Conservation (phyloP, 2,329 filamentous ascomycete genomes). For the Apiospora hydei region DNA sequence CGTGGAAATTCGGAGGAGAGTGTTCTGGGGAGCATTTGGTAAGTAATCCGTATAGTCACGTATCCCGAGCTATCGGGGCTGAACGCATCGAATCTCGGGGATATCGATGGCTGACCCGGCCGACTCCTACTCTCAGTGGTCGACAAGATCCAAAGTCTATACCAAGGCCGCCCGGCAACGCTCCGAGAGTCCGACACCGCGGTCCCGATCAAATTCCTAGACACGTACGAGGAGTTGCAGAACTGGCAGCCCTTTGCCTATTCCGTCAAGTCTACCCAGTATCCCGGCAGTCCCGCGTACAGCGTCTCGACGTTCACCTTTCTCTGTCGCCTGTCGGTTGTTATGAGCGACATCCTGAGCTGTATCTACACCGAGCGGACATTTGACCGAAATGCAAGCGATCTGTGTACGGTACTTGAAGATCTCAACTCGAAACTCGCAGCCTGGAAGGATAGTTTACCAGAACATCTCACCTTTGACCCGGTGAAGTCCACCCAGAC, state of each 20-base stretch:
- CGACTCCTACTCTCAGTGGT: conserved; percentile 30
- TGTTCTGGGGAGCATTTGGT: conserved; percentile 53
- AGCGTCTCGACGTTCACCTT: conserved; percentile 51
- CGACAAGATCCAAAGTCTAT: conserved; percentile 63
- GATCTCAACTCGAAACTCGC: conserved; percentile 49
- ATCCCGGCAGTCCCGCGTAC: conserved; percentile 43
- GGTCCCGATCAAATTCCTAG: conserved; percentile 55
- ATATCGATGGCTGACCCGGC: neutral
- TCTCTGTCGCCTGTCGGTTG: conserved; percentile 53
- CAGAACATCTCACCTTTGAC: conserved; percentile 50
- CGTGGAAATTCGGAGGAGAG: conserved; percentile 51
- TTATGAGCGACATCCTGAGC: conserved; percentile 54
- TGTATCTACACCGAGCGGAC: conserved; percentile 54
- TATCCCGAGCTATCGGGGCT: neutral
- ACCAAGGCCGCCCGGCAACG: conserved; percentile 59
- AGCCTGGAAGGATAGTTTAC: conserved; percentile 50
- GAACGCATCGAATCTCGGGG: too few species aligned
- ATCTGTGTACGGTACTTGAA: conserved; percentile 46
- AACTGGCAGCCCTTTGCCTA: conserved; percentile 56
- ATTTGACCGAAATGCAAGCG: conserved; percentile 43
- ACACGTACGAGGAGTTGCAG: conserved; percentile 61
- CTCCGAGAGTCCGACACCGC: conserved; percentile 54
- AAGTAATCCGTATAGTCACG: neutral
- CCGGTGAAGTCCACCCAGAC: conserved; percentile 37
- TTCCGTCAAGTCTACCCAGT: conserved; percentile 35